Evolutionary conservation across 2,329 filamentous ascomycete species (phyloP).

Genomic region (Pyrenochaeta sp.): DNA sequence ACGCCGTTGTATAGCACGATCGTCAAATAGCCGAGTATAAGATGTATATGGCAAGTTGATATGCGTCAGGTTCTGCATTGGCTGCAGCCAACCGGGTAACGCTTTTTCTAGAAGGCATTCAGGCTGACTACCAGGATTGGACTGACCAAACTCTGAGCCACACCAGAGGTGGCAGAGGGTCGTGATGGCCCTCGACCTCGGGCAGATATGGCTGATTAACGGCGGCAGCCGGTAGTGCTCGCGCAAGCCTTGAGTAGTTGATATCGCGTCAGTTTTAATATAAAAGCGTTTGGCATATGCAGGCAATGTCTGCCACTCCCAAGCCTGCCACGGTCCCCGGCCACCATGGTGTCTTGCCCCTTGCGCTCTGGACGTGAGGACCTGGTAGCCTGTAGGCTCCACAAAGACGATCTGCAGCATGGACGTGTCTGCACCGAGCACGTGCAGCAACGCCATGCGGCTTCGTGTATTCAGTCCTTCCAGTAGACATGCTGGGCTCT

Average conservation of each 20-base stretch:
- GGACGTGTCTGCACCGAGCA: conserved; percentile 31
- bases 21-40: conserved; percentile 46
- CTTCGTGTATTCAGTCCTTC: conserved; percentile 24
- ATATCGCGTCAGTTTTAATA: conserved; percentile 25
- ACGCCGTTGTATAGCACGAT: conserved; percentile 35
- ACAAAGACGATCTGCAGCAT: conserved; percentile 34
- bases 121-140: conserved; percentile 24
- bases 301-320: conserved; percentile 23
- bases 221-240: conserved; percentile 5
- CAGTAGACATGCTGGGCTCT: no score
- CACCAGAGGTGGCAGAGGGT: conserved; percentile 1
- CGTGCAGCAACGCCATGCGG: conserved; percentile 41
- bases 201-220: neutral
- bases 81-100: conserved; percentile 32
- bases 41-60: conserved; percentile 38
- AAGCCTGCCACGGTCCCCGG: conserved; percentile 20
- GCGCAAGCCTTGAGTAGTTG: neutral
- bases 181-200: neutral
- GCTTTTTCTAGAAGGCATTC: conserved; percentile 35
- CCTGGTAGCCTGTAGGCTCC: conserved; percentile 18
- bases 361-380: conserved; percentile 18
- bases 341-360: conserved; percentile 14
- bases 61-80: conserved; percentile 36
- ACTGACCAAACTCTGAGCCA: conserved; percentile 20
- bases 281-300: conserved; percentile 28